Percentiles rank a stretch among this genome's conserved stretches.
phyloP scores from a whole-genome alignment of 2,329 filamentous ascomycete species.

The Nannizzia gypsea region DNA sequence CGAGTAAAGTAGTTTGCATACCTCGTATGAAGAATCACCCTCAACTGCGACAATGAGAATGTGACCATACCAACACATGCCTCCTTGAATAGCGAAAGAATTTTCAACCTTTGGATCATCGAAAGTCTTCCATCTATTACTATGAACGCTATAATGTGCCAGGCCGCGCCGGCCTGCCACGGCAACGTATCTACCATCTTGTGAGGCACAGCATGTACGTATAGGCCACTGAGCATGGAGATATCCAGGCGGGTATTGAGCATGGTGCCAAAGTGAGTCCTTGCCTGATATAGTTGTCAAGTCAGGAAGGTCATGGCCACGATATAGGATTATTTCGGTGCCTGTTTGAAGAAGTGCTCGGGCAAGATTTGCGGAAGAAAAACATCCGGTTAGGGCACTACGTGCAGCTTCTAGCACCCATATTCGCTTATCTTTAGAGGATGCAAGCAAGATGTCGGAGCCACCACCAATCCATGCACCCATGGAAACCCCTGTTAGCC shows the following conservation, averaged over 20 bases:
- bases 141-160: conserved; percentile 90
- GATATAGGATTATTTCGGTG: conserved; percentile 79
- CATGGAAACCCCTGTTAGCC: conserved; percentile 66
- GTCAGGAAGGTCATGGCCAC: conserved; percentile 83
- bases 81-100: conserved; percentile 82
- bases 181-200: conserved; percentile 86
- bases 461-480: conserved; percentile 82
- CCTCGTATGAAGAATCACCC: conserved; percentile 64
- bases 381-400: conserved; percentile 85
- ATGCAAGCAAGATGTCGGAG: conserved; percentile 68
- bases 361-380: conserved; percentile 80
- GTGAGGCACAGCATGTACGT: conserved; percentile 70
- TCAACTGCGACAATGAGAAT: conserved; percentile 91
- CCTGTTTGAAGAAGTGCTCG: conserved; percentile 81
- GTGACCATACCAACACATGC: conserved; percentile 98
- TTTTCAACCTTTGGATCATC: conserved; percentile 68
- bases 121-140: conserved; percentile 92
- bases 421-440: conserved; percentile 59
- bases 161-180: conserved; percentile 88
- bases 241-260: conserved; percentile 73
- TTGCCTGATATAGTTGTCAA: conserved; percentile 86
- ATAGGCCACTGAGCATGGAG: conserved; percentile 91
- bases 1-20: conserved; percentile 19
- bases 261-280: conserved; percentile 86
- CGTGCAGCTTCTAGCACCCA: conserved; percentile 88